Evolutionary conservation across 164 flowering plant genomes (phyloP), one percentile per base, ranked within the genome.

Genomic region (Vitis rupestris): DNA sequence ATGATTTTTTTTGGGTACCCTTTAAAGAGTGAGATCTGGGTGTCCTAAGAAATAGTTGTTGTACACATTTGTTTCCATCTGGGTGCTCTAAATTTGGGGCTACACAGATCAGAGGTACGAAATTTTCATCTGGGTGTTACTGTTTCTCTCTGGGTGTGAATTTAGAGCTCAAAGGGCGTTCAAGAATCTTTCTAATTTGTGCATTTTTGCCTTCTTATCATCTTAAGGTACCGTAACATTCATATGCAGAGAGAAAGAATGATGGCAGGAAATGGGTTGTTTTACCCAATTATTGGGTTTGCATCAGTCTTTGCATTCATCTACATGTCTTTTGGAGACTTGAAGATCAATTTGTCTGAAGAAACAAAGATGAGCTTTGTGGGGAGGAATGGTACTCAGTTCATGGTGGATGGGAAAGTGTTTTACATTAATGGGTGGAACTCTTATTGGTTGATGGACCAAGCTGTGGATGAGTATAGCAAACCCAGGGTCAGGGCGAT

Each of bases 361-460:
- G 80, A 71, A 50, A 78, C 85, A 4, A 72, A 81, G 68, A 50
- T 88, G 72, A 75, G 72, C 13, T 93, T 93, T 80, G 97, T 95
- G 63, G 75, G 74, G 71, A 87, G 90, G 62, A 87, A 82, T 80
- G 98, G 93, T 70, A 86, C 87, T 72, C 94, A 86, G 72, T 90
- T 95, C 69, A 51, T 87, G 76, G 62, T 88, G 75, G 87, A 86
- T 78, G 97, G 96, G 17, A 82, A 67, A 68, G 63, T 81, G 0
- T 90, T 91, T 44, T 93, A 93, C 78, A 74, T 91, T 10, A 93
- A 90, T 81, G 98, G 98, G 2, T 93, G 98, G 98, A 93, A 93
- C 66, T 93, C 98, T 67, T 93, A 87, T 59, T 93, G 98, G 98
- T 79, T 95, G 59, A 90, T 95, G 98, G 94, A 86, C 72, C 93